Percentiles rank a stretch among this genome's conserved stretches.
phyloP scores from a whole-genome alignment of 2,329 filamentous ascomycete genomes.

The Fusarium torreyae region DNA sequence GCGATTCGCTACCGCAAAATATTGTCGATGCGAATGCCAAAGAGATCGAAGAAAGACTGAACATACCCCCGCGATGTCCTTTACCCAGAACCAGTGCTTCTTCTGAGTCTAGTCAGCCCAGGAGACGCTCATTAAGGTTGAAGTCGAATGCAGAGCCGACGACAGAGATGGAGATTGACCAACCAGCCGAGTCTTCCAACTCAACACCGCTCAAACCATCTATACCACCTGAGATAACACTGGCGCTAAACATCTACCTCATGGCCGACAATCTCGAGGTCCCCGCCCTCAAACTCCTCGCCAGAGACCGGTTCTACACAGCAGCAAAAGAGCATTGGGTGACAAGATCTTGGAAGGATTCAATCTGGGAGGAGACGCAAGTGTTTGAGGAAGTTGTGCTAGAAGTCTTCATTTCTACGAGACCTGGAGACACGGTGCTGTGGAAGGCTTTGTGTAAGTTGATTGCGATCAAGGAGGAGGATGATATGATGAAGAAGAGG shows the following conservation, averaged over 20 bases:
- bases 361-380: conserved; percentile 17
- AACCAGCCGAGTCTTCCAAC: too few species aligned
- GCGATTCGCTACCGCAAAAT: conserved; percentile 1
- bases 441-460: conserved; percentile 35
- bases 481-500: conserved; percentile 13
- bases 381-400: conserved; percentile 31
- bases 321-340: conserved; percentile 25
- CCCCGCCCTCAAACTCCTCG: conserved; percentile 51
- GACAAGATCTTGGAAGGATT: background rate
- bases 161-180: background rate
- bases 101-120: background rate
- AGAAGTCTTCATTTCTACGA: conserved; percentile 18
- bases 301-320: conserved; percentile 52
- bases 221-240: conserved; percentile 14
- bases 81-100: background rate
- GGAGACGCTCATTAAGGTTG: conserved; percentile 22
- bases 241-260: conserved; percentile 51
- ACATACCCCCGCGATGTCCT: conserved; percentile 8
- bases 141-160: conserved; percentile 5
- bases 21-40: background rate
- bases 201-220: background rate
- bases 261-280: conserved; percentile 57
- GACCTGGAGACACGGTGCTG: conserved; percentile 12
- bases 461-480: conserved; percentile 18
- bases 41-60: conserved; percentile 26